A percentile compares a stretch with the other conserved stretches of the same genome.
Evolutionary conservation across 2,329 filamentous ascomycete genomes (phyloP).

Genomic region (Paecilomyces sp.): DNA sequence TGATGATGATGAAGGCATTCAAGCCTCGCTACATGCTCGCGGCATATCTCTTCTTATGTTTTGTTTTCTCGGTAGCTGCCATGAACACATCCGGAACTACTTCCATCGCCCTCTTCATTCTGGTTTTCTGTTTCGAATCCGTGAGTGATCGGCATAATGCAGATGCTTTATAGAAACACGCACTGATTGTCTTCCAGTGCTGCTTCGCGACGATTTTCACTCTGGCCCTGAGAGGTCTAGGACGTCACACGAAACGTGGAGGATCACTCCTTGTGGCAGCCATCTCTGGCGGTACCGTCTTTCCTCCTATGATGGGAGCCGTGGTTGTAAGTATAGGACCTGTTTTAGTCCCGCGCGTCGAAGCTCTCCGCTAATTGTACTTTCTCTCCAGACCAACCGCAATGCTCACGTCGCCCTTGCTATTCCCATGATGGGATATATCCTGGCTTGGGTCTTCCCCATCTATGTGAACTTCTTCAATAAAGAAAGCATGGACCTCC

Average conservation of each 20-base stretch:
- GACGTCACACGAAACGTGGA: conserved; percentile 69
- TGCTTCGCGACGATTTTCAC: conserved; percentile 72
- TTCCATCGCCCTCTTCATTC: conserved; percentile 47
- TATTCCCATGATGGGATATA: conserved; percentile 18
- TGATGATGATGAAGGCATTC: conserved; percentile 46
- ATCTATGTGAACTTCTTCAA: conserved; percentile 20
- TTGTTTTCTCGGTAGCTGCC: conserved; percentile 49
- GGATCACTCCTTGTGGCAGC: conserved; percentile 61
- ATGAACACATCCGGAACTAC: conserved; percentile 47
- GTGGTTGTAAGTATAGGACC: conserved; percentile 40
- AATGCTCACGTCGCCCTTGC: conserved; percentile 18
- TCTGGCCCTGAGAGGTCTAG: conserved; percentile 66
- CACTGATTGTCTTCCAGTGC: conserved; percentile 2
- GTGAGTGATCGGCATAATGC: conserved; percentile 1
- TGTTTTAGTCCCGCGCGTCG: background rate
- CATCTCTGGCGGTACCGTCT: conserved; percentile 61
- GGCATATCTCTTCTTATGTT: conserved; percentile 45
- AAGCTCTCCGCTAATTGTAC: background rate
- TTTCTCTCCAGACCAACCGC: conserved; percentile 8
- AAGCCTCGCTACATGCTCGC: conserved; percentile 52
- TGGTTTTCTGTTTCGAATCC: conserved; percentile 23
- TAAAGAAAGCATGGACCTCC: conserved; percentile 15
- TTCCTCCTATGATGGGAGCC: conserved; percentile 61
- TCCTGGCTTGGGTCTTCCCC: conserved; percentile 16
- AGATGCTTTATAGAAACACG: too few relatives aligned